Percentiles rank a stretch among this genome's conserved stretches.
phyloP scores from a whole-genome alignment of 495 filamentous ascomycete species.

The Penicillium simplicissimum region DNA sequence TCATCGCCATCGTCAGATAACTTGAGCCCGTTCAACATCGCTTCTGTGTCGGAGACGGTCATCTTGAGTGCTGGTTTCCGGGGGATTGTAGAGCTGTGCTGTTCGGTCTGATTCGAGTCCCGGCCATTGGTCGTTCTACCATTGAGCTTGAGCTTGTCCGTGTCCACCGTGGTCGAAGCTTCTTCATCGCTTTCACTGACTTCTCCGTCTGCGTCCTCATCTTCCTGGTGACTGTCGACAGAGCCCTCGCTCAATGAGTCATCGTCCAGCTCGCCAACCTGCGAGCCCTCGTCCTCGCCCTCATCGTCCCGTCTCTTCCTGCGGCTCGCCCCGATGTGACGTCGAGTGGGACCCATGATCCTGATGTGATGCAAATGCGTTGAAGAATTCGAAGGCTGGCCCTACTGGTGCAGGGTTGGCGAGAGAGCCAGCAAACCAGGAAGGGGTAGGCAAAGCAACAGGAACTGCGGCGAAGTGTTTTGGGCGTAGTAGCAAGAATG shows the following conservation, averaged over 20 bases:
- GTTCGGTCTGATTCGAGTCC: conserved; percentile 28
- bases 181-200: conserved; percentile 75
- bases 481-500: neutral
- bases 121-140: conserved; percentile 39
- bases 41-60: conserved; percentile 70
- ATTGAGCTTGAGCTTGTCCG: conserved; percentile 41
- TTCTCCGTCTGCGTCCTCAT: conserved; percentile 70
- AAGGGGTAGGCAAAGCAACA: conserved; percentile 13
- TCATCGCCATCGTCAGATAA: conserved; percentile 60
- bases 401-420: conserved; percentile 9
- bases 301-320: conserved; percentile 76
- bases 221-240: conserved; percentile 70
- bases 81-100: conserved; percentile 29
- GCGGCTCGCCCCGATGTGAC: conserved; percentile 73
- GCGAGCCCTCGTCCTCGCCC: conserved; percentile 66
- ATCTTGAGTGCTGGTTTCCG: conserved; percentile 32
- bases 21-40: conserved; percentile 84
- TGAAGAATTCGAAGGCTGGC: neutral
- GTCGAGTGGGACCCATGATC: conserved; percentile 62
- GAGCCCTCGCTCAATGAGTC: conserved; percentile 84
- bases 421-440: conserved; percentile 5
- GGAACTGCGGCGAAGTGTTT: conserved; percentile 10
- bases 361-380: conserved; percentile 1
- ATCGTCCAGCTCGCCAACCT: conserved; percentile 69
- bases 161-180: conserved; percentile 48